Percentiles rank a stretch among this genome's conserved stretches.
phyloP scores from a whole-genome alignment of 345 rosid species.

The Cardamine occulta region DNA sequence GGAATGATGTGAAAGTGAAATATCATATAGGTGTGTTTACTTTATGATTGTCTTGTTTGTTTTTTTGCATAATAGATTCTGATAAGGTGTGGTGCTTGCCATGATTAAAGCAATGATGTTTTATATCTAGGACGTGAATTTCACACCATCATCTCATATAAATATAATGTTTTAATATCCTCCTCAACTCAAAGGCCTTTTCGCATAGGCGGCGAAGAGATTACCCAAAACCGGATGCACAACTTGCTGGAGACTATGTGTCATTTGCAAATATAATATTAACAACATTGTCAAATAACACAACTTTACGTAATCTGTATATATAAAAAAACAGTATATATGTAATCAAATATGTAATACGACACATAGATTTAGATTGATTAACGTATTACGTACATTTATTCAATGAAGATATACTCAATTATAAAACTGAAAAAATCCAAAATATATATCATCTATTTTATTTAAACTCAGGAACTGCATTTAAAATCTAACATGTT shows the following conservation, averaged over 20 bases:
- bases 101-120: constrained; percentile 43
- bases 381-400: no score
- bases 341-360: not conserved
- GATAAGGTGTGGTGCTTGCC: constrained; percentile 39
- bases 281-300: not conserved
- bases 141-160: constrained; percentile 27
- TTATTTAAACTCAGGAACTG: not conserved
- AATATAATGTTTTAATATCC: constrained; percentile 13
- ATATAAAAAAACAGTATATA: not conserved
- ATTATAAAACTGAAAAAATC: no score
- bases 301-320: not conserved
- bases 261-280: not conserved
- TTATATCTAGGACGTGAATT: constrained; percentile 24
- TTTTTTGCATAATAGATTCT: constrained; percentile 12
- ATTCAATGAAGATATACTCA: no score
- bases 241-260: not conserved
- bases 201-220: not conserved
- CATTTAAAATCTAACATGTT: not conserved
- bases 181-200: not conserved
- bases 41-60: not conserved
- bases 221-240: not conserved
- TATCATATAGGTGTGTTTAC: constrained; percentile 35
- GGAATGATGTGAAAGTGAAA: constrained; percentile 44
- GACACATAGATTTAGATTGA: no score
- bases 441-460: not conserved